These are phyloP conservation scores for Penicillium oxalicum DNA, from an alignment of 2,329 filamentous ascomycete genomes.

Conservation along the genomic window DNA sequence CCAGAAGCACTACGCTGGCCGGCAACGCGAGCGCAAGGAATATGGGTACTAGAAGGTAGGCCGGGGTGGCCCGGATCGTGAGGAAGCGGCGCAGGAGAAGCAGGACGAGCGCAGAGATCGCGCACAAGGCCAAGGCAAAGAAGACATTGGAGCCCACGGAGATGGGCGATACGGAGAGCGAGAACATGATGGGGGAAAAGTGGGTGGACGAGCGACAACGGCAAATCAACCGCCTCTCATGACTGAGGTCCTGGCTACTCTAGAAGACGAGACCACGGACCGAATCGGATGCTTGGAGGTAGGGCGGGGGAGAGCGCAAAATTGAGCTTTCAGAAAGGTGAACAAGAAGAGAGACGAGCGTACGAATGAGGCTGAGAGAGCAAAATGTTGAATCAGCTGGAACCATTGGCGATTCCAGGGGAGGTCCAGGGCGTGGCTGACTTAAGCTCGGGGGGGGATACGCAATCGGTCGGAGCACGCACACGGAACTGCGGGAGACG, in stretches of 20 bases:
- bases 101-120: slow-evolving; percentile 70
- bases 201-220: neutral
- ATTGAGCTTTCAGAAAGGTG: slow-evolving; percentile 1
- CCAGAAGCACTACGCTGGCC: slow-evolving; percentile 81
- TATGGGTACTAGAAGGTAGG: slow-evolving; percentile 82
- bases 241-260: slow-evolving; percentile 2
- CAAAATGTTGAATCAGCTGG: slow-evolving; percentile 8
- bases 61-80: slow-evolving; percentile 81
- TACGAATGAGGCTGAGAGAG: neutral
- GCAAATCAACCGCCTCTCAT: slow-evolving; percentile 14
- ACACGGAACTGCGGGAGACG: too few relatives aligned
- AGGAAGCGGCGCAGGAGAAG: slow-evolving; percentile 85
- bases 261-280: slow-evolving; percentile 5
- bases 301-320: slow-evolving; percentile 7
- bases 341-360: slow-evolving; percentile 1
- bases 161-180: slow-evolving; percentile 29
- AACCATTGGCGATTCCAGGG: slow-evolving; percentile 20
- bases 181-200: slow-evolving; percentile 23
- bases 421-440: slow-evolving; percentile 13
- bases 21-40: slow-evolving; percentile 95
- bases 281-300: slow-evolving; percentile 1
- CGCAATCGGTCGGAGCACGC: neutral
- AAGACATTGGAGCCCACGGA: slow-evolving; percentile 77
- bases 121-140: slow-evolving; percentile 62
- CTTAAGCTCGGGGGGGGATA: slow-evolving; percentile 14